These are phyloP conservation scores for Pseudocercospora ulei DNA, from an alignment of 2,329 filamentous ascomycete species.

Conservation along the genomic window DNA sequence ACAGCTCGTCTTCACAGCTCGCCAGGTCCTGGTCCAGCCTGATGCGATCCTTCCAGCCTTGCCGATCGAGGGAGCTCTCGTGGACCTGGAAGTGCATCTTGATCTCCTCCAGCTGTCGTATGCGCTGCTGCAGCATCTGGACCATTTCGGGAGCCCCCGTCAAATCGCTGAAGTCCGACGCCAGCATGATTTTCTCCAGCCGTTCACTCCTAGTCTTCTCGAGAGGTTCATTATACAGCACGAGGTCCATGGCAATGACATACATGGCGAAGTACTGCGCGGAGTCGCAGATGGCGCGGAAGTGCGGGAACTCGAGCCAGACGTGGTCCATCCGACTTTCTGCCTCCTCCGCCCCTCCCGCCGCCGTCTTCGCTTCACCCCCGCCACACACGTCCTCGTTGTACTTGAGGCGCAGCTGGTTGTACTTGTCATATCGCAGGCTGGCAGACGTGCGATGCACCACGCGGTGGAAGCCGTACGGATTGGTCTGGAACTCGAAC, in stretches of 20 bases:
- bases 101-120: constrained; percentile 89
- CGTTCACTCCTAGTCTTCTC: constrained; percentile 96
- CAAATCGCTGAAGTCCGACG: constrained; percentile 95
- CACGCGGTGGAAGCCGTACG: constrained; percentile 94
- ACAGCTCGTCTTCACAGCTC: constrained; percentile 88
- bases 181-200: constrained; percentile 96
- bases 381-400: constrained; percentile 79
- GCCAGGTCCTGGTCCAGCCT: constrained; percentile 81
- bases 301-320: constrained; percentile 91
- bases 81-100: constrained; percentile 94
- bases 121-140: constrained; percentile 78
- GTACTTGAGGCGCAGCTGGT: constrained; percentile 90
- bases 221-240: constrained; percentile 90
- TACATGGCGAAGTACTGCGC: constrained; percentile 97
- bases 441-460: constrained; percentile 94
- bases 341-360: constrained; percentile 38
- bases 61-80: constrained; percentile 71
- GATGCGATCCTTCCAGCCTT: constrained; percentile 84
- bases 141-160: constrained; percentile 91
- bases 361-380: constrained; percentile 37
- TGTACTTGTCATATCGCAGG: constrained; percentile 95
- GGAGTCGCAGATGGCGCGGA: constrained; percentile 92
- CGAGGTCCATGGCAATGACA: constrained; percentile 88
- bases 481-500: constrained; percentile 88
- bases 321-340: constrained; percentile 82